Evolutionary conservation across 2,329 filamentous ascomycete genomes (phyloP), one percentile per base, ranked within the genome.

Genomic region (Rhynchosporium secalis): DNA sequence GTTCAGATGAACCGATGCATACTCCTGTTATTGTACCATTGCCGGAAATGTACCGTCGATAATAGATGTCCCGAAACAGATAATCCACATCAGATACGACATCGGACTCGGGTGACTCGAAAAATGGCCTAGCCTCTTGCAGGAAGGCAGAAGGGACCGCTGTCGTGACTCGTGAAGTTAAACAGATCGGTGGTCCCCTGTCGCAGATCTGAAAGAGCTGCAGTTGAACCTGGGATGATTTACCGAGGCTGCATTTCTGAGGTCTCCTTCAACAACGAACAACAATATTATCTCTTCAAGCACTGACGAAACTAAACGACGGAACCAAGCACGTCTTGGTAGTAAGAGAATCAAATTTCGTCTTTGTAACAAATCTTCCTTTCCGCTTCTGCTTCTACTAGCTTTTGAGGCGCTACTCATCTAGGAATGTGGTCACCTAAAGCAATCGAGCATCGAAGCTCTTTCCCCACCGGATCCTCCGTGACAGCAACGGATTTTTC

Each of bases 401-500:
- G 7, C 7, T 33, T 20, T 56, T 40, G 8, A 12, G 3, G 15
- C 26, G 2, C 15, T 13, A 28, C 40, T 29, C 28, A 33, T 6
- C 15, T 28, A 46, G 12, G 26, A 33, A 56, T 46, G 41, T 56
- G 40, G 54, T 56, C 54, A n/a, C 45, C 54, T 7, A 46, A 56
- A 45, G 28, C 41, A 56, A 28, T 46, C 29, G 54, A 56, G 12
- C 54, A 45, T 43, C 54, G 41, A 33, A n/a, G 5, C 3, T 12
- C 38, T 10, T 40, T 15, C 7, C 54, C 40, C 10, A 28, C 43
- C 4, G 33, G 7, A 33, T n/a, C 15, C 29, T 15, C 43, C 3
- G 33, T 38, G 41, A 3, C 56, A 9, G 33, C 15, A 36, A 68
- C 62, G 63, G 62, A 67, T 28, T 61, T 62, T 56, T 58, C 62